Percentiles rank a stretch among this genome's conserved stretches.
Conservation (phyloP, 2,329 filamentous ascomycete genomes). For the Pseudogymnoascus sp. region DNA sequence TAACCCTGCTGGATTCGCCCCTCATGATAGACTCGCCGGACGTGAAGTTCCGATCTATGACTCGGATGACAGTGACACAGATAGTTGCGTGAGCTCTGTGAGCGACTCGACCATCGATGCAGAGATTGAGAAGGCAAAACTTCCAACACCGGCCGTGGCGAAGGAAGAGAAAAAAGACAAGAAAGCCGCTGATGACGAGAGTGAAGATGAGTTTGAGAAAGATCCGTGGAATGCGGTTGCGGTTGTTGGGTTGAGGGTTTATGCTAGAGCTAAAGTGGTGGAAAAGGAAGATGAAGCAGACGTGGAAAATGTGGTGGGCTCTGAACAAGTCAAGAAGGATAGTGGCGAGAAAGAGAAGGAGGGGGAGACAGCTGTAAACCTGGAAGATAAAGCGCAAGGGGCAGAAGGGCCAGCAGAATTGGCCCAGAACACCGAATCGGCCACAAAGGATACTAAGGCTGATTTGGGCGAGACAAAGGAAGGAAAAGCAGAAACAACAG, state of each 20-base stretch:
- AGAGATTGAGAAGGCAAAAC: background rate
- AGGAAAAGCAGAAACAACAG: background rate
- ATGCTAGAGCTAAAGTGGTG: conserved; percentile 38
- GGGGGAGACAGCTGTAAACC: conserved; percentile 14
- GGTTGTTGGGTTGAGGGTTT: conserved; percentile 53
- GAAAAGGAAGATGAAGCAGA: conserved; percentile 16
- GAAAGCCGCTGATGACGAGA: conserved; percentile 30
- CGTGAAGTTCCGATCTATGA: background rate
- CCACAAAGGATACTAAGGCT: background rate
- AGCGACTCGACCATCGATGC: conserved; percentile 1
- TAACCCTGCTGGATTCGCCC: background rate
- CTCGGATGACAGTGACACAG: background rate
- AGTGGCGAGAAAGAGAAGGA: conserved; percentile 14
- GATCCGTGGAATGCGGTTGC: conserved; percentile 57
- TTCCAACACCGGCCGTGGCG: background rate
- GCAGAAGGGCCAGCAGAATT: background rate
- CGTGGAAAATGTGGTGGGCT: conserved; percentile 16
- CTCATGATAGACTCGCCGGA: background rate
- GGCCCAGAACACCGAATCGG: background rate
- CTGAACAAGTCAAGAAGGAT: conserved; percentile 18
- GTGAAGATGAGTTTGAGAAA: conserved; percentile 46
- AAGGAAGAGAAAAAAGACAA: conserved; percentile 7
- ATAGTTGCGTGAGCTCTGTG: conserved; percentile 1
- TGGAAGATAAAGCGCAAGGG: conserved; percentile 16
- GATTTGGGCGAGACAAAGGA: background rate